Conservation (phyloP, 2,329 filamentous ascomycete genomes). For the Seiridium unicorne region DNA sequence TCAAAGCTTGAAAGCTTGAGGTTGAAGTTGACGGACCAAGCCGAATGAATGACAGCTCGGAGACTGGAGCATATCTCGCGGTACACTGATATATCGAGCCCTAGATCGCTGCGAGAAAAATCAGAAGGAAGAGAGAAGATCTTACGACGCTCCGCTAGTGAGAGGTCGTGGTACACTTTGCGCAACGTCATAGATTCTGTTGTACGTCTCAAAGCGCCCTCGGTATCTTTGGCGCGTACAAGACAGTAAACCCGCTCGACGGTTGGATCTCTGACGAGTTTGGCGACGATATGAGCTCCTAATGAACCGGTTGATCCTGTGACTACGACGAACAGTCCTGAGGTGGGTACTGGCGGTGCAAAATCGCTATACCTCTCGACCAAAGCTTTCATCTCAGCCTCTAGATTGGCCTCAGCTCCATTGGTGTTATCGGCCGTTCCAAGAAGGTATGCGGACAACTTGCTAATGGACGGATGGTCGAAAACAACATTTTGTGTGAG, state of each 20-base stretch:
- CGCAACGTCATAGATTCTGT: constrained; percentile 20
- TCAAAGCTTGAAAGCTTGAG: constrained; percentile 50
- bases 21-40: constrained; percentile 59
- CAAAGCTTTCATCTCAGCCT: constrained; percentile 42
- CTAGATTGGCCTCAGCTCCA: constrained; percentile 19
- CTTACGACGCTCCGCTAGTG: constrained; percentile 23
- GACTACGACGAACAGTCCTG: constrained; percentile 36
- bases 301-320: constrained; percentile 67
- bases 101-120: constrained; percentile 37
- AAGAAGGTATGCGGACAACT: constrained; percentile 42
- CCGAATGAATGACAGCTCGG: constrained; percentile 46
- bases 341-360: constrained; percentile 15
- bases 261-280: constrained; percentile 56
- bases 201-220: constrained; percentile 19
- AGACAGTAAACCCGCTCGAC: constrained; percentile 52
- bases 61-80: constrained; percentile 28
- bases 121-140: constrained; percentile 36
- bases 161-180: constrained; percentile 29
- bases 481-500: constrained; percentile 59
- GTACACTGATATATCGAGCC: constrained; percentile 29
- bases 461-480: constrained; percentile 49
- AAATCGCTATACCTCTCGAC: constrained; percentile 42
- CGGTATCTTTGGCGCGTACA: constrained; percentile 38
- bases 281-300: constrained; percentile 57
- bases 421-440: neutral